These are phyloP conservation scores for Acorus calamus DNA, from an alignment of 106 monocot species.

Conservation along the genomic window DNA sequence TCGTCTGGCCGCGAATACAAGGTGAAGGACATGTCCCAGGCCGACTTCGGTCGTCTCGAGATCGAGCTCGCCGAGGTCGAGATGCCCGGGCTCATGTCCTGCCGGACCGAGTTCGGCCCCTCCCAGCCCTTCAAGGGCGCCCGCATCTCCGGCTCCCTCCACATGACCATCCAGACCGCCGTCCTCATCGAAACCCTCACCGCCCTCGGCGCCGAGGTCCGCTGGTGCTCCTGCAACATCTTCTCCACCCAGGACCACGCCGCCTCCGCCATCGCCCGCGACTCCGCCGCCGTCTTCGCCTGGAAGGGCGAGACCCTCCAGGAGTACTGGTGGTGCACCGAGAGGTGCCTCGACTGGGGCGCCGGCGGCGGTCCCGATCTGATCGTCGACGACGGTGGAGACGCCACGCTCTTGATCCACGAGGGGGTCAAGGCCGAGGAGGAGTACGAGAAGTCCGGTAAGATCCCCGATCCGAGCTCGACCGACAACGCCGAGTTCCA, in stretches of 20 bases:
- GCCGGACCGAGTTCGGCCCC: constrained; percentile 73
- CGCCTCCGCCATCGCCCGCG: constrained; percentile 71
- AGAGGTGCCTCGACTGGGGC: constrained; percentile 77
- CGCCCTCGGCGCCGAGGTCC: constrained; percentile 81
- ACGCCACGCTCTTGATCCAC: constrained; percentile 74
- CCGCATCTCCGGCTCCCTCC: constrained; percentile 71
- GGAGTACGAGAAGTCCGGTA: constrained; percentile 66
- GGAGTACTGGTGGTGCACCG: constrained; percentile 98
- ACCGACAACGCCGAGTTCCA: constrained; percentile 78
- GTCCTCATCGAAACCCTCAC: constrained; percentile 83
- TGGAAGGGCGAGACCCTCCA: constrained; percentile 91
- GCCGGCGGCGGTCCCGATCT: constrained; percentile 69
- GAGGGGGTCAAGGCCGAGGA: constrained; percentile 84
- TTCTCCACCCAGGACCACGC: constrained; percentile 90
- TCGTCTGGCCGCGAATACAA: constrained; percentile 71
- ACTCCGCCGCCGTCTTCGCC: constrained; percentile 72
- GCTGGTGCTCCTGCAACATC: constrained; percentile 94
- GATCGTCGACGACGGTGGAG: constrained; percentile 83
- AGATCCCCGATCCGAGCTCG: constrained; percentile 49
- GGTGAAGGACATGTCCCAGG: constrained; percentile 85
- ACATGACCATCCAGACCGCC: constrained; percentile 93
- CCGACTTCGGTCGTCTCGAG: constrained; percentile 87
- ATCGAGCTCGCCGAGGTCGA: constrained; percentile 96
- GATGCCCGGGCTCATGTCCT: constrained; percentile 84
- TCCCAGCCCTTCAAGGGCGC: constrained; percentile 64